phyloP scores from a whole-genome alignment of 164 flowering plant genomes.

The Annona squamosa region DNA sequence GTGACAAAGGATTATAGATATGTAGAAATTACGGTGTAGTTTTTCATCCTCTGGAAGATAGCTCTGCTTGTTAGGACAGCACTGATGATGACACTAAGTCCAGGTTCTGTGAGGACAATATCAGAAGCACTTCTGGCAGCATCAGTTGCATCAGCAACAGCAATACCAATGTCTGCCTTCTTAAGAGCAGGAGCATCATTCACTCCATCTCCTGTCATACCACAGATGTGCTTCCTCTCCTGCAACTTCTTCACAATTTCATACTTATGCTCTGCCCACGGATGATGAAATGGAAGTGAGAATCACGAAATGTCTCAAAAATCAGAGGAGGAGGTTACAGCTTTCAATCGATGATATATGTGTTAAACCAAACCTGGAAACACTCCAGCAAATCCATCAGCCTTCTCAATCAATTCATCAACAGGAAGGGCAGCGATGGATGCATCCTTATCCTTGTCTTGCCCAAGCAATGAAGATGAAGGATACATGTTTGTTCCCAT shows the following conservation, averaged over 20 bases:
- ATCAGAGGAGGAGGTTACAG: neutral
- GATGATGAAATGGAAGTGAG: neutral
- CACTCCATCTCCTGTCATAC: conserved; percentile 46
- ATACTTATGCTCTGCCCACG: conserved; percentile 31
- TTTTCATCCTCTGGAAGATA: conserved; percentile 97
- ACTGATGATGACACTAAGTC: conserved; percentile 90
- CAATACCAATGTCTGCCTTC: conserved; percentile 43
- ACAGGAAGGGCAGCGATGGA: conserved; percentile 33
- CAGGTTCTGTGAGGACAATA: conserved; percentile 92
- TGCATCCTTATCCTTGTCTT: conserved; percentile 32
- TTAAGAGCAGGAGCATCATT: conserved; percentile 44
- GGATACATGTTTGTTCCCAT: conserved; percentile 51
- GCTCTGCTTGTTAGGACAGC: conserved; percentile 95
- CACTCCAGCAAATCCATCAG: conserved; percentile 41
- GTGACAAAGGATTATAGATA: neutral
- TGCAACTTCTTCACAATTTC: conserved; percentile 35
- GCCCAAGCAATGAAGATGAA: conserved; percentile 31
- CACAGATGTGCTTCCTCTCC: conserved; percentile 39
- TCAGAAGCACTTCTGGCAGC: conserved; percentile 96
- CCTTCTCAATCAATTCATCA: conserved; percentile 40
- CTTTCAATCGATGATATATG: neutral
- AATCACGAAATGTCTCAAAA: neutral
- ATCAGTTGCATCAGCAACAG: conserved; percentile 68
- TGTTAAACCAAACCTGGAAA: conserved; percentile 22
- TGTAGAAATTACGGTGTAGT: conserved; percentile 59